Conservation (phyloP, 1,284 basidiomycete genomes). For the Heterobasidion irregulare region DNA sequence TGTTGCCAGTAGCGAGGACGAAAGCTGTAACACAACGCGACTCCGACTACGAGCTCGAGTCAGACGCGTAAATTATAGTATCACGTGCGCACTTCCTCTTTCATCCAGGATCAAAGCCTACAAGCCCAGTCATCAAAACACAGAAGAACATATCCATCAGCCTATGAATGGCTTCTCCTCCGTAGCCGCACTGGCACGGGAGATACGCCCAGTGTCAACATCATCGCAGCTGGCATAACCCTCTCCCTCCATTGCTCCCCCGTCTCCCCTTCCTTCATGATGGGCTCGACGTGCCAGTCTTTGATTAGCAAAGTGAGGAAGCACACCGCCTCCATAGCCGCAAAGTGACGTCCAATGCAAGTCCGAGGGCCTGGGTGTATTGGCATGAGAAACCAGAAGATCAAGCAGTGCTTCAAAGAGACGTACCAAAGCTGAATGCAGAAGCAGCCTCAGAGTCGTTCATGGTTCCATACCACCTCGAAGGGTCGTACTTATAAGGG, state of each 20-base stretch:
- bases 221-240: conserved; percentile 31
- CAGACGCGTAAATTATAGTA: no score
- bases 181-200: conserved; percentile 33
- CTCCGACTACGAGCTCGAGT: no score
- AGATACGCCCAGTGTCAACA: conserved; percentile 30
- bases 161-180: conserved; percentile 9
- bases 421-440: conserved; percentile 38
- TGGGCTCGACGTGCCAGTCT: conserved; percentile 40
- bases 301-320: conserved; percentile 41
- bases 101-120: no score
- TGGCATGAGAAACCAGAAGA: background rate
- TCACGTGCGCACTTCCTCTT: no score
- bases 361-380: conserved; percentile 33
- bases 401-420: background rate
- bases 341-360: conserved; percentile 49
- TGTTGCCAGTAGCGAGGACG: no score
- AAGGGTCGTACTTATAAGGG: conserved; percentile 28
- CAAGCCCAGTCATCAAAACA: no score
- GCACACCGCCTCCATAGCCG: conserved; percentile 39
- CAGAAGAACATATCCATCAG: no score
- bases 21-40: no score
- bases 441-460: conserved; percentile 23
- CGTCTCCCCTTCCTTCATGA: conserved; percentile 32
- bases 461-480: conserved; percentile 27
- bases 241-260: conserved; percentile 32